Conservation (phyloP, 352 stramenopile genomes). For the Globisporangium spinosum region DNA sequence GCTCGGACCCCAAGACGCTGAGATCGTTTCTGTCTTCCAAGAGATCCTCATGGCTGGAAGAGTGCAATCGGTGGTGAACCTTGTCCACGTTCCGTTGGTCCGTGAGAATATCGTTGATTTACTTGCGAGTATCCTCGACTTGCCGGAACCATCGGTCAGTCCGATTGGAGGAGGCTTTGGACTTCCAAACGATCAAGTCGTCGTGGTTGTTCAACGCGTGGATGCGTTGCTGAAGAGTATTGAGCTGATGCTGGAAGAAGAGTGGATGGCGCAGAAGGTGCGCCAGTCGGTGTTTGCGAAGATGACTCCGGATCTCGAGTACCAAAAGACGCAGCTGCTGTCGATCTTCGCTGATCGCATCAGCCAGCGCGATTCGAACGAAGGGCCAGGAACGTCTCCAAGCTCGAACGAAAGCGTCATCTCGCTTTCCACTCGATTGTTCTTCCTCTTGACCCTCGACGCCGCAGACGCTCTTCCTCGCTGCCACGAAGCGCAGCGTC, state of each 20-base stretch:
- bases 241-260: constrained; percentile 83
- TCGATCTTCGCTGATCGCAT: constrained; percentile 73
- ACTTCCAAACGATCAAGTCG: constrained; percentile 71
- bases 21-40: constrained; percentile 61
- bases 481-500: constrained; percentile 78
- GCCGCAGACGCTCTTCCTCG: constrained; percentile 76
- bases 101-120: constrained; percentile 84
- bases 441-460: constrained; percentile 84
- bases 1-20: constrained; percentile 63
- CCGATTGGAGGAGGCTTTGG: constrained; percentile 46
- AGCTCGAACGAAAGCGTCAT: constrained; percentile 81
- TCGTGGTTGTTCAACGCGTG: constrained; percentile 72
- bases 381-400: constrained; percentile 39
- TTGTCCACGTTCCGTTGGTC: constrained; percentile 71
- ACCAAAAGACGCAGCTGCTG: constrained; percentile 76
- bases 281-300: constrained; percentile 74
- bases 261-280: constrained; percentile 84
- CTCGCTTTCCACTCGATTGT: constrained; percentile 72
- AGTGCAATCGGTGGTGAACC: constrained; percentile 55
- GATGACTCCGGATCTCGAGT: constrained; percentile 70
- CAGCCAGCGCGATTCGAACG: constrained; percentile 49
- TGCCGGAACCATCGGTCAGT: constrained; percentile 69
- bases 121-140: constrained; percentile 77
- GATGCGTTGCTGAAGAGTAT: constrained; percentile 79
- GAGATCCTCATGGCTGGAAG: constrained; percentile 54